Conservation (phyloP, 768 basidiomycete species). For the Tulasnella sp. region DNA sequence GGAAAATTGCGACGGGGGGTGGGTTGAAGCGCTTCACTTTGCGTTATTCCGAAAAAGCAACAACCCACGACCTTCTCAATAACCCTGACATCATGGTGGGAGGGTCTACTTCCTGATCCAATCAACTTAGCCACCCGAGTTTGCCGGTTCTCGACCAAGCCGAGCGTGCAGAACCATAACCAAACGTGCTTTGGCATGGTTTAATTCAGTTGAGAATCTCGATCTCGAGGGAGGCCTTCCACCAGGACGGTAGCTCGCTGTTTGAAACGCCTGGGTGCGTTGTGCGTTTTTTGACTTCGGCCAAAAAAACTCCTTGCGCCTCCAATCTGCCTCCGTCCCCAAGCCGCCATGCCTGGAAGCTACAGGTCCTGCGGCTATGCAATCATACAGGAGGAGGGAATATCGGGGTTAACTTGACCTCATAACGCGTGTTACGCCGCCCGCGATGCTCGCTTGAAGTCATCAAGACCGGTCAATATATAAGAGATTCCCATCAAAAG, state of each 20-base stretch:
- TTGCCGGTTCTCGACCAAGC: not conserved
- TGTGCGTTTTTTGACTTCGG: not conserved
- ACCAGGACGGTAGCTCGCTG: not conserved
- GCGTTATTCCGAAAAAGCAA: not conserved
- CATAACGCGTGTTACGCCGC: conserved; percentile 9
- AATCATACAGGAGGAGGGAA: not conserved
- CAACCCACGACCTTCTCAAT: not conserved
- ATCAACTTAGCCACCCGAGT: not conserved
- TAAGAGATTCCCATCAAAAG: not conserved
- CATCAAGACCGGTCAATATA: conserved; percentile 1
- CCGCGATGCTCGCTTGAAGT: not conserved
- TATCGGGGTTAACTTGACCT: not conserved
- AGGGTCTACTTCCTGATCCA: conserved; percentile 3
- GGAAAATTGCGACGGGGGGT: not conserved
- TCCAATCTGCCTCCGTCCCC: not conserved
- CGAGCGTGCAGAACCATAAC: not conserved
- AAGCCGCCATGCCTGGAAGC: not conserved
- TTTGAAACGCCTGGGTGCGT: not conserved
- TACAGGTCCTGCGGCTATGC: not conserved
- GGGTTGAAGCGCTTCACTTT: not conserved
- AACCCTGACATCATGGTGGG: not conserved
- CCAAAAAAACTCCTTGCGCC: not conserved
- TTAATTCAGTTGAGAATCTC: conserved; percentile 1
- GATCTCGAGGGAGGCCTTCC: not conserved
- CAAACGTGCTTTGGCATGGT: not conserved